Evolutionary conservation across 2,329 filamentous ascomycete species (phyloP).

Genomic region (Alternaria arbusti): DNA sequence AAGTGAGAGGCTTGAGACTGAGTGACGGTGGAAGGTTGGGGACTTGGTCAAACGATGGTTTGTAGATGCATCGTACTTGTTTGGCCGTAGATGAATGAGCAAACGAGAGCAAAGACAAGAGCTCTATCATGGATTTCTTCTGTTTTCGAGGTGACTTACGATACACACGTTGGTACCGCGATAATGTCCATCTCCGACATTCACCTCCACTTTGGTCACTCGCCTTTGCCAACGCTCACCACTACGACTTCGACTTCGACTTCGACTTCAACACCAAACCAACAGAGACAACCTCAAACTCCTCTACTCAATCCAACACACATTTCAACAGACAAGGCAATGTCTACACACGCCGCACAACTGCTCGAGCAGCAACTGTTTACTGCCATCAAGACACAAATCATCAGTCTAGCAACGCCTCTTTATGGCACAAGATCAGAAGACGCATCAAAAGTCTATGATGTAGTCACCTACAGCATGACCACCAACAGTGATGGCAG

Average conservation of each 20-base stretch:
- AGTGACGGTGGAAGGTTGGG: neutral
- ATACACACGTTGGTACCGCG: neutral
- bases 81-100: neutral
- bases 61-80: neutral
- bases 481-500: neutral
- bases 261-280: neutral
- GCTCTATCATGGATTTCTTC: neutral
- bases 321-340: neutral
- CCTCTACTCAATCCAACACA: neutral
- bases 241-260: neutral
- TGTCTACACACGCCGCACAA: neutral
- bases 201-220: neutral
- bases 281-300: neutral
- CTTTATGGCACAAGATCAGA: neutral
- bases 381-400: neutral
- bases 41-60: neutral
- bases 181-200: neutral
- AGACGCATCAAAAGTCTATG: neutral
- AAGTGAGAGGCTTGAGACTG: neutral
- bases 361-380: neutral
- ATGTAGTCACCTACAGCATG: neutral
- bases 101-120: neutral
- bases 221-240: neutral
- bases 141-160: neutral
- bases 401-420: neutral